Evolutionary conservation across 345 rosid genomes (phyloP).

Genomic region (Angophora floribunda): DNA sequence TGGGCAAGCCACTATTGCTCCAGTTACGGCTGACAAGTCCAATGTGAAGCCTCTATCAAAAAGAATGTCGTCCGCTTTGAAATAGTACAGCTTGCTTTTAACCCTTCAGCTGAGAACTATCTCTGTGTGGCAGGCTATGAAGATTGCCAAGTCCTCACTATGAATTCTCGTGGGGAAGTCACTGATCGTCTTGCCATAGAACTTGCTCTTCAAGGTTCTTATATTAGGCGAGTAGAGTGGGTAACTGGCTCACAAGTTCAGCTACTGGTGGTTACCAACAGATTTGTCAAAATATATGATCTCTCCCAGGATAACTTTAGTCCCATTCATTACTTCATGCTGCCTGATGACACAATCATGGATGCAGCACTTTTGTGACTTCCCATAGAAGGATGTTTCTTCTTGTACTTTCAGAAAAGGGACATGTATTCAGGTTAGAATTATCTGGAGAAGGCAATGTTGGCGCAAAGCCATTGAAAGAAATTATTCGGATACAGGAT

Average conservation of each 20-base stretch:
- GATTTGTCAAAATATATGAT: slow-evolving; percentile 91
- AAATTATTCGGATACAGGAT: slow-evolving; percentile 52
- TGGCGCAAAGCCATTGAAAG: slow-evolving; percentile 82
- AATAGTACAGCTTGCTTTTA: slow-evolving; percentile 87
- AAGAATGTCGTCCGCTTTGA: slow-evolving; percentile 93
- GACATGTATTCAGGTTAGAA: slow-evolving; percentile 70
- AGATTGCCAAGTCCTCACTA: slow-evolving; percentile 89
- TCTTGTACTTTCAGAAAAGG: slow-evolving; percentile 79
- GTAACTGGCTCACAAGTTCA: slow-evolving; percentile 96
- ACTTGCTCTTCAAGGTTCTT: slow-evolving; percentile 95
- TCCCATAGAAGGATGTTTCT: slow-evolving; percentile 78
- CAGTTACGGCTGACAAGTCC: slow-evolving; percentile 91
- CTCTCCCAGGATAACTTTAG: slow-evolving; percentile 94
- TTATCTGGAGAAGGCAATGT: slow-evolving; percentile 66
- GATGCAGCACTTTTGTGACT: slow-evolving; percentile 82
- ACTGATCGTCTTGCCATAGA: slow-evolving; percentile 93
- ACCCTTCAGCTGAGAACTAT: slow-evolving; percentile 73
- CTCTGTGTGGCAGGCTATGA: slow-evolving; percentile 98
- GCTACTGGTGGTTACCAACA: slow-evolving; percentile 79
- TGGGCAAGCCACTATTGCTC: slow-evolving; percentile 84
- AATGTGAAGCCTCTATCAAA: slow-evolving; percentile 94
- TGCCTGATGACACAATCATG: slow-evolving; percentile 72
- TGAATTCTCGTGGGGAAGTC: slow-evolving; percentile 95
- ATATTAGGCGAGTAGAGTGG: slow-evolving; percentile 85
- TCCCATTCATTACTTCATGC: slow-evolving; percentile 86